Conservation (phyloP, 495 filamentous ascomycete species). For the Hypoxylon fuscum region DNA sequence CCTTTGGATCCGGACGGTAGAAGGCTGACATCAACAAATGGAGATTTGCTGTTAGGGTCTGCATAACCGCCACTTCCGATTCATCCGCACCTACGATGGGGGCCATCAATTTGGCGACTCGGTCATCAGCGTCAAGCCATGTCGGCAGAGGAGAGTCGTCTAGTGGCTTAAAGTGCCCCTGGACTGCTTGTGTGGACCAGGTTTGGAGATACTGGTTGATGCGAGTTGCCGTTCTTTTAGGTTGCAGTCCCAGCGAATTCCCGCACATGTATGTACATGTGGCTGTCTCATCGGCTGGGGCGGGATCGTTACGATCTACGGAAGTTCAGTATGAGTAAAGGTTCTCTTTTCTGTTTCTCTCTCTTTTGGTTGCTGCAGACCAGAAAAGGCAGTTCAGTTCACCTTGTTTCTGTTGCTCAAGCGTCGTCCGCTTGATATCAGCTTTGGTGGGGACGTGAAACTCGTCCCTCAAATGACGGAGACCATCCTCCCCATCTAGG, state of each 20-base stretch:
- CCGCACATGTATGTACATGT: slow-evolving; percentile 88
- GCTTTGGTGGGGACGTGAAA: slow-evolving; percentile 86
- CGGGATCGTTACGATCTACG: slow-evolving; percentile 47
- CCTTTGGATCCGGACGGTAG: slow-evolving; percentile 77
- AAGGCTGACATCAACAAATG: slow-evolving; percentile 93
- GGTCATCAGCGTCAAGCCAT: slow-evolving; percentile 83
- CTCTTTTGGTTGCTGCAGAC: slow-evolving; percentile 19
- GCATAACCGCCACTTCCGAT: slow-evolving; percentile 91
- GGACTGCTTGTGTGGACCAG: slow-evolving; percentile 94
- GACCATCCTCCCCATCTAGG: slow-evolving; percentile 74
- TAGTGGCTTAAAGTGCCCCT: slow-evolving; percentile 89
- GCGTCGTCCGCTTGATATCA: slow-evolving; percentile 73
- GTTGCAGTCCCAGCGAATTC: slow-evolving; percentile 95
- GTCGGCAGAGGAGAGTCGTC: slow-evolving; percentile 76
- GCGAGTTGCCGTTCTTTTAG: slow-evolving; percentile 72
- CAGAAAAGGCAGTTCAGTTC: slow-evolving; percentile 22
- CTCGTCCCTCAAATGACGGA: slow-evolving; percentile 73
- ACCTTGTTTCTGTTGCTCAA: slow-evolving; percentile 49
- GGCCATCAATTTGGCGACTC: slow-evolving; percentile 75
- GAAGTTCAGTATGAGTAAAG: slow-evolving; percentile 31
- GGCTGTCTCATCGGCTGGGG: slow-evolving; percentile 36
- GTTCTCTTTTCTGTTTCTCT: slow-evolving; percentile 20
- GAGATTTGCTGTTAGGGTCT: slow-evolving; percentile 89
- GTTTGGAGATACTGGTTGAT: slow-evolving; percentile 81
- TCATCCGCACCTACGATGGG: slow-evolving; percentile 83